These are phyloP conservation scores for Bisporella sp. DNA, from an alignment of 2,329 filamentous ascomycete genomes.

Conservation along the genomic window DNA sequence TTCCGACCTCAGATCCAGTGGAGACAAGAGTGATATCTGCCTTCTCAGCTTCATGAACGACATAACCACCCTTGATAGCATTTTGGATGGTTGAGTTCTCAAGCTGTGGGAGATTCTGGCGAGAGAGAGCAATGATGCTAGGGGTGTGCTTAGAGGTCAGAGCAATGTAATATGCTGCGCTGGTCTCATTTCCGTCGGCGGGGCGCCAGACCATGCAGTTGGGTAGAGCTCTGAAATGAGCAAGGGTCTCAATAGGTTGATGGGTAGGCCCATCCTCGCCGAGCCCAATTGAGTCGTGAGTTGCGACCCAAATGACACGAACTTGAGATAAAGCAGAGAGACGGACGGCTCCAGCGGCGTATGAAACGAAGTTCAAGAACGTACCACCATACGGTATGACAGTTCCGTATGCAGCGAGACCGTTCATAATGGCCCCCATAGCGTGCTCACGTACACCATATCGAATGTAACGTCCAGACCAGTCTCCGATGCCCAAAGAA, in stretches of 20 bases:
- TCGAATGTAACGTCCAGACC: conserved; percentile 83
- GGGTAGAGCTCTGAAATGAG: conserved; percentile 96
- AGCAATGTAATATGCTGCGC: conserved; percentile 93
- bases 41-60: conserved; percentile 74
- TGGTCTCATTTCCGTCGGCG: conserved; percentile 96
- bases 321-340: conserved; percentile 87
- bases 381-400: conserved; percentile 91
- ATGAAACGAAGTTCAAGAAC: conserved; percentile 99
- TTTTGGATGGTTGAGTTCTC: conserved; percentile 88
- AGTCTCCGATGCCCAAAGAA: conserved; percentile 77
- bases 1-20: conserved; percentile 91
- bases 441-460: conserved; percentile 89
- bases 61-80: conserved; percentile 92
- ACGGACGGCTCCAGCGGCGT: conserved; percentile 90
- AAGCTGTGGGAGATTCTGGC: conserved; percentile 97
- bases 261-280: conserved; percentile 98
- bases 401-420: conserved; percentile 90
- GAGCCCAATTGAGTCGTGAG: conserved; percentile 98
- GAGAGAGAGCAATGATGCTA: conserved; percentile 87
- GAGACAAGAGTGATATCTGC: conserved; percentile 86
- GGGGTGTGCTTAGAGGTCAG: conserved; percentile 86
- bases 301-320: conserved; percentile 91
- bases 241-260: conserved; percentile 97
- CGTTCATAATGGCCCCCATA: conserved; percentile 93
- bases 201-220: conserved; percentile 99